Conservation (phyloP, 768 basidiomycete genomes). For the Gloeopeniophorella convolvens region DNA sequence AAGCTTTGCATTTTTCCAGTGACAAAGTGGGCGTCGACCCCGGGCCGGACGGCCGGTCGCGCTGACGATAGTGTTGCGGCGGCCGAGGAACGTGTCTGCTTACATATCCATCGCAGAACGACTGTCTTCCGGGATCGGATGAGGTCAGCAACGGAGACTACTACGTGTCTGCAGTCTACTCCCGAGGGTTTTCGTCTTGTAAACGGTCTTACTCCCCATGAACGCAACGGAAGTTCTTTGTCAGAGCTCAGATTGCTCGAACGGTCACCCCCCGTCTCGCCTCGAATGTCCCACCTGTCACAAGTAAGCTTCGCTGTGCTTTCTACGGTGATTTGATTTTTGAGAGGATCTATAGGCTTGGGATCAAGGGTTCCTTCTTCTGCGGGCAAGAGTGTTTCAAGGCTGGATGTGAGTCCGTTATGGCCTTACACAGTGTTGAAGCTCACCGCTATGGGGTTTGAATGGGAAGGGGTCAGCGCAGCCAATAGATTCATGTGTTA, state of each 20-base stretch:
- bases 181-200: too few species aligned
- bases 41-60: constrained; percentile 13
- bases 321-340: constrained; percentile 14
- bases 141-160: too few species aligned
- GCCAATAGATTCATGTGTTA: constrained; percentile 24
- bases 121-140: too few species aligned
- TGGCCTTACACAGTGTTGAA: constrained; percentile 9
- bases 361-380: constrained; percentile 81
- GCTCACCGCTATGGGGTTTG: constrained; percentile 10
- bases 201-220: too few species aligned
- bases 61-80: too few species aligned
- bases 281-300: constrained; percentile 93
- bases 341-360: constrained; percentile 43
- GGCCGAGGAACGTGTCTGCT: neutral
- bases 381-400: constrained; percentile 98
- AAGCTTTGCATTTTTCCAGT: too few species aligned
- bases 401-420: constrained; percentile 65
- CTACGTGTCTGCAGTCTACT: too few species aligned
- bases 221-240: constrained; percentile 41
- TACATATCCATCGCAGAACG: neutral
- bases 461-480: constrained; percentile 17
- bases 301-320: constrained; percentile 50
- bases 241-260: constrained; percentile 65
- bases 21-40: too few species aligned
- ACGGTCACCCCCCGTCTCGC: constrained; percentile 77